phyloP scores from a whole-genome alignment of 495 filamentous ascomycete genomes.

The Aspergillus olivimuriae region DNA sequence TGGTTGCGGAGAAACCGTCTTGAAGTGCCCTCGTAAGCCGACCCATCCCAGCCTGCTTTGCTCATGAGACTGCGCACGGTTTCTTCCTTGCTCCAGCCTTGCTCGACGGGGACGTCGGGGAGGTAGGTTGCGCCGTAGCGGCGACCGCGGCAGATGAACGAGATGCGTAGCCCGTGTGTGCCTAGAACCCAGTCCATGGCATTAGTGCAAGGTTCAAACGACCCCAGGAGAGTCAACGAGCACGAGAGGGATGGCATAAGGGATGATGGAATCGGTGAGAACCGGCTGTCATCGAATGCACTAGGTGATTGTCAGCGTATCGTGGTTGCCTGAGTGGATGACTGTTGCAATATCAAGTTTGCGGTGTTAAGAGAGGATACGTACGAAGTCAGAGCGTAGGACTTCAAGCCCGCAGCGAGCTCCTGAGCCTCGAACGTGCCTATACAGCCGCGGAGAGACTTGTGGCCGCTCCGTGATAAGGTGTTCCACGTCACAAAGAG shows the following conservation, averaged over 20 bases:
- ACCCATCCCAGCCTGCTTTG: conserved; percentile 76
- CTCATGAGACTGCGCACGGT: conserved; percentile 84
- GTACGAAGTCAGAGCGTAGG: conserved; percentile 80
- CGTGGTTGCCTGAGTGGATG: too few species aligned
- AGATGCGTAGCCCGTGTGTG: conserved; percentile 74
- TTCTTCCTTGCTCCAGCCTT: conserved; percentile 95
- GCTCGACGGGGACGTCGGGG: conserved; percentile 85
- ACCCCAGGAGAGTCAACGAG: conserved; percentile 66
- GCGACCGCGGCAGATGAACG: conserved; percentile 59
- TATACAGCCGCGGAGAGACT: conserved; percentile 85
- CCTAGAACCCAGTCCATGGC: conserved; percentile 84
- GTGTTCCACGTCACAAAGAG: conserved; percentile 97
- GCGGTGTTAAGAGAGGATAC: too few species aligned
- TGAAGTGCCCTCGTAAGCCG: conserved; percentile 43
- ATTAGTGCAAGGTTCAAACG: conserved; percentile 65
- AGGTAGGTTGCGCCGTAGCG: conserved; percentile 73
- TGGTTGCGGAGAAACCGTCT: conserved; percentile 29
- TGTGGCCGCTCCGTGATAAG: conserved; percentile 51
- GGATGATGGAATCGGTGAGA: conserved; percentile 60
- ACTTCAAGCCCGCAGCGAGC: conserved; percentile 63
- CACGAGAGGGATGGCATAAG: conserved; percentile 66
- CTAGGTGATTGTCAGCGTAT: conserved; percentile 29
- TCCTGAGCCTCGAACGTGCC: conserved; percentile 85
- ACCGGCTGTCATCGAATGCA: conserved; percentile 82
- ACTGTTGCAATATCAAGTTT: too few species aligned